Evolutionary conservation across 768 basidiomycete genomes (phyloP).

Genomic region (Boletus rubescentipes): DNA sequence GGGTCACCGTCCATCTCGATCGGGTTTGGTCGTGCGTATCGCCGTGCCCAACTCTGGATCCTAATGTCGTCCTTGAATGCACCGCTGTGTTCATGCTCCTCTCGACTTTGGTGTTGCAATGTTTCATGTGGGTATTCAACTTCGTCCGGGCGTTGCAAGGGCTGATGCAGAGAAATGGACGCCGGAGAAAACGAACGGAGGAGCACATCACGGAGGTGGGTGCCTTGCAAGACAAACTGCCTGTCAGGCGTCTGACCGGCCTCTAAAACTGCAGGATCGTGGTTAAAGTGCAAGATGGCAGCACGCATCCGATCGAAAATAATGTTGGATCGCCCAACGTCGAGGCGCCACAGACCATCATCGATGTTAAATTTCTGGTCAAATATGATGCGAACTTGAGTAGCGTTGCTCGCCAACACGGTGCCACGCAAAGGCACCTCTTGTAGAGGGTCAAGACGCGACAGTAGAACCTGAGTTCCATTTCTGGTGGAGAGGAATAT

Average conservation of each 20-base stretch:
- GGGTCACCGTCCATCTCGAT: slow-evolving; percentile 80
- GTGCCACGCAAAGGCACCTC: slow-evolving; percentile 55
- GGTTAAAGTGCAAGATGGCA: slow-evolving; percentile 57
- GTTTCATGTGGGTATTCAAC: slow-evolving; percentile 36
- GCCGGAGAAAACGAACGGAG: slow-evolving; percentile 52
- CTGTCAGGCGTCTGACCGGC: slow-evolving; percentile 30
- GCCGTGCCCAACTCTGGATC: slow-evolving; percentile 78
- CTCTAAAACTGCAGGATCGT: slow-evolving; percentile 50
- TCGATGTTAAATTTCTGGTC: slow-evolving; percentile 44
- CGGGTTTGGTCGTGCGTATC: slow-evolving; percentile 61
- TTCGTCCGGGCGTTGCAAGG: slow-evolving; percentile 42
- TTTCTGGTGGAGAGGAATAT: slow-evolving; percentile 43
- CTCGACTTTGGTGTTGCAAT: slow-evolving; percentile 38
- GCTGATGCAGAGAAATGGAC: slow-evolving; percentile 24
- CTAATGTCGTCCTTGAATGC: slow-evolving; percentile 70
- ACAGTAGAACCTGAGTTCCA: slow-evolving; percentile 68
- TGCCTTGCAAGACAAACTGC: slow-evolving; percentile 65
- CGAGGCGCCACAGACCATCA: slow-evolving; percentile 61
- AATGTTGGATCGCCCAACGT: slow-evolving; percentile 67
- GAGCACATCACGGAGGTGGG: slow-evolving; percentile 68
- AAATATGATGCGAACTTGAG: slow-evolving; percentile 60
- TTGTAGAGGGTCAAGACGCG: slow-evolving; percentile 57
- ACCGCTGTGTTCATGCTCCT: slow-evolving; percentile 34
- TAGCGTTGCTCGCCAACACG: slow-evolving; percentile 47
- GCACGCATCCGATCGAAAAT: slow-evolving; percentile 66